Conservation (phyloP, 352 stramenopile genomes). For the Globisporangium middletonii region DNA sequence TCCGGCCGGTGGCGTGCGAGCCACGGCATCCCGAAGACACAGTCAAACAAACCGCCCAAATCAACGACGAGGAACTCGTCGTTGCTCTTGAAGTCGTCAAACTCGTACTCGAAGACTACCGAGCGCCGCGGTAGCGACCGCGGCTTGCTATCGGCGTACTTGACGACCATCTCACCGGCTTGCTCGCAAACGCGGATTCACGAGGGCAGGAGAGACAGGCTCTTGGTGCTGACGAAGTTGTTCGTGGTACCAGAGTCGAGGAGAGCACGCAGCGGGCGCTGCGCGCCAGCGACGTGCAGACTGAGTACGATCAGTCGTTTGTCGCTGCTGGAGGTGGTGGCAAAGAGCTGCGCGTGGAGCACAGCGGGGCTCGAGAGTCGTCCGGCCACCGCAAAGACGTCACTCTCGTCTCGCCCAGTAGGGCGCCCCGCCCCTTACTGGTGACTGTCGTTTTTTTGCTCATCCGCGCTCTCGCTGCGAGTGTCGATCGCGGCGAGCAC, state of each 20-base stretch:
- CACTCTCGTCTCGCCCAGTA: neutral
- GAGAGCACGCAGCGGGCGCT: neutral
- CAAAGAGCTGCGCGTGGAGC: conserved; percentile 2
- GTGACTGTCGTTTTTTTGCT: neutral
- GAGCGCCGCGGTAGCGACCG: conserved; percentile 8
- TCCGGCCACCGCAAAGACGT: neutral
- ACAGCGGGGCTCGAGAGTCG: neutral
- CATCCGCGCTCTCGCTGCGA: no score
- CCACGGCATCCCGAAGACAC: no score
- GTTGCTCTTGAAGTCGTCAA: no score
- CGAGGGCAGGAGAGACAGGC: neutral
- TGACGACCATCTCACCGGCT: neutral
- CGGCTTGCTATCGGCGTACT: conserved; percentile 8
- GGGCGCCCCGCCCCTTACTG: no score
- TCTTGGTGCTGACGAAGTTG: neutral
- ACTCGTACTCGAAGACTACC: neutral
- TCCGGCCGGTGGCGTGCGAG: no score
- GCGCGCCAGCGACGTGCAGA: conserved; percentile 11
- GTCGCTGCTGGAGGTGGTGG: conserved; percentile 15
- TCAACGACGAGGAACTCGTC: no score
- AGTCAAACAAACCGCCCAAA: no score
- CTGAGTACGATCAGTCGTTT: conserved; percentile 13
- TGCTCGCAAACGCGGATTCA: neutral
- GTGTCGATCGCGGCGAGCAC: conserved; percentile 3
- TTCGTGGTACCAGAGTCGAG: neutral